These are phyloP conservation scores for Pseudovirgaria hyperparasitica DNA, from an alignment of 2,329 filamentous ascomycete genomes.

Conservation along the genomic window DNA sequence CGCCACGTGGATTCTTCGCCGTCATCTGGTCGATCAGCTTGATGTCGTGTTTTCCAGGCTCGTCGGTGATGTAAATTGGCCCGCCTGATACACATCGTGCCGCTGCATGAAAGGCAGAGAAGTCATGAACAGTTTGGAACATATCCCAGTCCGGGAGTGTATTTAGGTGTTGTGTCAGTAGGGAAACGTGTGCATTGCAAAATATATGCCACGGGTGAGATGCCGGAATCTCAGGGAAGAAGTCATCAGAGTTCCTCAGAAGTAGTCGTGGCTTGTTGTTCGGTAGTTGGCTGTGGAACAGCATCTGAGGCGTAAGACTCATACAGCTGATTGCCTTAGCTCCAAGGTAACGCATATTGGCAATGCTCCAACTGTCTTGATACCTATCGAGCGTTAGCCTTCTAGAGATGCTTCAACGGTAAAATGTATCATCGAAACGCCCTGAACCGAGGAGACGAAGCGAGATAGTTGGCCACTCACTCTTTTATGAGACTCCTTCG, in stretches of 20 bases:
- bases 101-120: slow-evolving; percentile 76
- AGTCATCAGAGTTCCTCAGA: slow-evolving; percentile 81
- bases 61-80: slow-evolving; percentile 88
- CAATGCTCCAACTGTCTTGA: slow-evolving; percentile 74
- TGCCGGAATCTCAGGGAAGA: slow-evolving; percentile 68
- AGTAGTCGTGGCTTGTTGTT: slow-evolving; percentile 61
- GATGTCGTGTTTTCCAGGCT: slow-evolving; percentile 68
- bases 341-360: slow-evolving; percentile 65
- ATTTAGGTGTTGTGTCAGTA: slow-evolving; percentile 76
- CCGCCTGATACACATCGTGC: slow-evolving; percentile 83
- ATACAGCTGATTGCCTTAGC: slow-evolving; percentile 82
- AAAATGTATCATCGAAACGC: too few species aligned
- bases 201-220: slow-evolving; percentile 94
- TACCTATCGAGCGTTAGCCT: too few species aligned
- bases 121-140: slow-evolving; percentile 57
- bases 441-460: too few species aligned
- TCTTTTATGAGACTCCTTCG: slow-evolving; percentile 61
- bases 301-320: slow-evolving; percentile 74
- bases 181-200: slow-evolving; percentile 77
- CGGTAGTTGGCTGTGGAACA: slow-evolving; percentile 75
- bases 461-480: too few species aligned
- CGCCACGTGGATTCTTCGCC: slow-evolving; percentile 55
- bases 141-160: slow-evolving; percentile 75
- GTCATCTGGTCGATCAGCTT: slow-evolving; percentile 70
- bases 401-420: too few species aligned